phyloP scores from a whole-genome alignment of 2,329 filamentous ascomycete genomes.

The Madurella fahalii region DNA sequence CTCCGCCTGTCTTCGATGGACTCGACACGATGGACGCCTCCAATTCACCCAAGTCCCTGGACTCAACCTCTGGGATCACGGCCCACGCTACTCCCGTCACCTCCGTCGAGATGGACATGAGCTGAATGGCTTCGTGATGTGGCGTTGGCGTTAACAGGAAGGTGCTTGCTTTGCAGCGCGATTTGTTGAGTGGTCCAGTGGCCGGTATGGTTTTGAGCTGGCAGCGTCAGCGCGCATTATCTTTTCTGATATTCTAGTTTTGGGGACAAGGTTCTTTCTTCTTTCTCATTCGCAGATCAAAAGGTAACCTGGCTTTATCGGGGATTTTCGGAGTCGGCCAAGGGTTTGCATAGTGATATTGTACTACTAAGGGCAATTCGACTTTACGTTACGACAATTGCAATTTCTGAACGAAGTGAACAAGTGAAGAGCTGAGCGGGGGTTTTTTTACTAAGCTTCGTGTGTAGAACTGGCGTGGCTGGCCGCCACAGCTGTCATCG shows the following conservation, averaged over 20 bases:
- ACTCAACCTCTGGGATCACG: constrained; percentile 18
- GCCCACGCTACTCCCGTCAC: constrained; percentile 13
- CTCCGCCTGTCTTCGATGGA: constrained; percentile 56
- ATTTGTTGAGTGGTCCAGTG: constrained; percentile 16
- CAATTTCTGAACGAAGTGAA: neutral
- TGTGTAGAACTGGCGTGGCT: no score
- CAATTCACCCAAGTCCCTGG: constrained; percentile 38
- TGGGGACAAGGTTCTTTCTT: constrained; percentile 2
- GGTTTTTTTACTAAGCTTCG: no score
- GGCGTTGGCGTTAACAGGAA: constrained; percentile 21
- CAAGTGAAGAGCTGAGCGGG: no score
- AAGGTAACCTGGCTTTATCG: constrained; percentile 19
- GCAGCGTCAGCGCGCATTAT: constrained; percentile 11
- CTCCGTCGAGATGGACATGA: constrained; percentile 36
- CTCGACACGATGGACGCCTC: constrained; percentile 46
- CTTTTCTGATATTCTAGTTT: constrained; percentile 6
- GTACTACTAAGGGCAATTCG: constrained; percentile 15
- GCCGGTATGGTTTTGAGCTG: constrained; percentile 22
- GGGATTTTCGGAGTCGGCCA: constrained; percentile 1
- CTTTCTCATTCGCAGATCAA: constrained; percentile 6
- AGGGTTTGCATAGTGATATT: constrained; percentile 1
- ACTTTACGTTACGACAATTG: neutral
- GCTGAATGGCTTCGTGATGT: constrained; percentile 25
- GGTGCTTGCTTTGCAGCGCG: constrained; percentile 12
- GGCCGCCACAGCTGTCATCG: no score